Conservation (phyloP, 2,329 filamentous ascomycete species). For the Trichoderma hamatum region DNA sequence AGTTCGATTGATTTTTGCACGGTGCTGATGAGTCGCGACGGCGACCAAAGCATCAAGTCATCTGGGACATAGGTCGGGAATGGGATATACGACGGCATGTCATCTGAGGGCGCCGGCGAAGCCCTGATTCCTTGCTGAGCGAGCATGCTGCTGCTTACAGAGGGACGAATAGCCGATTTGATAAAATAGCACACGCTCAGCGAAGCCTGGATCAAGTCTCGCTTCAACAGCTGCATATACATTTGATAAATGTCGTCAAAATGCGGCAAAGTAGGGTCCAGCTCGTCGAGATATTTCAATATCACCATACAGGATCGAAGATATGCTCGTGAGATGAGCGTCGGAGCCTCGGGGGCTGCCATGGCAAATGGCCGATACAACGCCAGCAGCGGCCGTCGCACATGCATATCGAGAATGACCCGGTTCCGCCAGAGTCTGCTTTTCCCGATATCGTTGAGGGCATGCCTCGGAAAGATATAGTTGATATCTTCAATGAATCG, state of each 20-base stretch:
- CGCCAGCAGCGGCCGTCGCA: conserved; percentile 54
- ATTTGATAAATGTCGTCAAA: conserved; percentile 55
- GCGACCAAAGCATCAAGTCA: conserved; percentile 48
- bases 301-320: conserved; percentile 59
- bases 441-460: conserved; percentile 47
- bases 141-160: conserved; percentile 37
- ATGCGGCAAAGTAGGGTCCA: conserved; percentile 51
- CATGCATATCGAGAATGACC: conserved; percentile 57
- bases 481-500: conserved; percentile 58
- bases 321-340: conserved; percentile 56
- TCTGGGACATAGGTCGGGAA: conserved; percentile 41
- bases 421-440: conserved; percentile 56
- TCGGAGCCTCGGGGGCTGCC: conserved; percentile 53
- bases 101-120: conserved; percentile 42
- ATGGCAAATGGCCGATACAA: conserved; percentile 60
- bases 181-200: conserved; percentile 61
- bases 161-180: conserved; percentile 39
- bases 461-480: conserved; percentile 53
- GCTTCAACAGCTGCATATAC: conserved; percentile 56
- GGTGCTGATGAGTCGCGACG: conserved; percentile 45
- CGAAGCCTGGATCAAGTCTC: conserved; percentile 58
- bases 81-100: conserved; percentile 39
- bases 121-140: conserved; percentile 39
- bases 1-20: conserved; percentile 54
- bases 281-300: conserved; percentile 58